These are phyloP conservation scores for Kwoniella botswanensis DNA, from an alignment of 768 basidiomycete genomes.

Conservation along the genomic window DNA sequence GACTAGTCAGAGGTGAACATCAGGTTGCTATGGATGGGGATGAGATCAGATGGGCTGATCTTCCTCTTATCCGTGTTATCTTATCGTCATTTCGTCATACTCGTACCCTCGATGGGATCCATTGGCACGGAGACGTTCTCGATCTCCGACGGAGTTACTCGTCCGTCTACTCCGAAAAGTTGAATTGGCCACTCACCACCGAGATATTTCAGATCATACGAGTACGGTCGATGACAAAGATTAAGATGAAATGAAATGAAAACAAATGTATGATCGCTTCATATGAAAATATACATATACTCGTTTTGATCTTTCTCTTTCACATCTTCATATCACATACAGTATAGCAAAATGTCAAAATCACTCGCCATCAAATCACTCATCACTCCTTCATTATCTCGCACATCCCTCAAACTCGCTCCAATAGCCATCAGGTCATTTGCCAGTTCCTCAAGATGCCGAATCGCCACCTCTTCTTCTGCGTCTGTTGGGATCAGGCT, in stretches of 20 bases:
- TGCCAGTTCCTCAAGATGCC: conserved; percentile 4
- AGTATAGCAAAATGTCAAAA: conserved; percentile 1
- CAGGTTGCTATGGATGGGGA: neutral
- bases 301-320: neutral
- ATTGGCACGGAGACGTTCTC: neutral
- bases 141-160: conserved; percentile 14
- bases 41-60: neutral
- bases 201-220: conserved; percentile 8
- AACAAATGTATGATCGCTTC: neutral
- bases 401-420: neutral
- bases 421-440: conserved; percentile 15
- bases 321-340: no score
- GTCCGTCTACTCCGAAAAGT: conserved; percentile 2
- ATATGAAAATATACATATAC: conserved; percentile 6
- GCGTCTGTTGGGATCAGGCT: conserved; percentile 8
- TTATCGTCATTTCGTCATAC: neutral
- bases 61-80: neutral
- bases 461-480: neutral
- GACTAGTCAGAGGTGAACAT: neutral
- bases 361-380: conserved; percentile 7
- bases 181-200: neutral
- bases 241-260: neutral
- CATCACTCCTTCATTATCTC: conserved; percentile 18
- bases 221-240: neutral
- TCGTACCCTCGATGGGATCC: neutral